These are phyloP conservation scores for Tubosaeta brunneosetosa DNA, from an alignment of 768 basidiomycete species.

Conservation along the genomic window DNA sequence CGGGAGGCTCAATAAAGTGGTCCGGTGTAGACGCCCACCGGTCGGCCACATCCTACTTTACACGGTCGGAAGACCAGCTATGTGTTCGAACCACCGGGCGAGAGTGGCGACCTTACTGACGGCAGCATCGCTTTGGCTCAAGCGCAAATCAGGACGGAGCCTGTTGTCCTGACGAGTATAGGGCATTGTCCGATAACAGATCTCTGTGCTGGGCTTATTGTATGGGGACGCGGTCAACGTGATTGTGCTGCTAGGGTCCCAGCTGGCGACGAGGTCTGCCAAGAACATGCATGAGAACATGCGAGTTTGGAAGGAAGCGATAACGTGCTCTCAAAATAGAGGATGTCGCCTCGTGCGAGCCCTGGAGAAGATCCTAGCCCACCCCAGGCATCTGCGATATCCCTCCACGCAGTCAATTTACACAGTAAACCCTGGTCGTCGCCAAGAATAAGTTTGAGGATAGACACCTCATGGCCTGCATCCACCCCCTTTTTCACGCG, in stretches of 20 bases:
- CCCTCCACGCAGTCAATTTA: conserved; percentile 76
- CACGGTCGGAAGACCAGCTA: conserved; percentile 50
- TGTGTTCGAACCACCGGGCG: conserved; percentile 68
- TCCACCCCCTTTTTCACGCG: conserved; percentile 64
- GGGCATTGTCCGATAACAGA: conserved; percentile 80
- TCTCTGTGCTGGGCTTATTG: conserved; percentile 54
- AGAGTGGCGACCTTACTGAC: conserved; percentile 64
- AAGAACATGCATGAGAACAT: conserved; percentile 17
- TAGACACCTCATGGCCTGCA: conserved; percentile 61
- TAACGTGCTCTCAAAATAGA: conserved; percentile 62
- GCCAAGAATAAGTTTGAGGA: conserved; percentile 68
- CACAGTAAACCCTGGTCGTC: conserved; percentile 66
- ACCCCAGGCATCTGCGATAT: conserved; percentile 71
- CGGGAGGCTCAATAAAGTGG: neutral
- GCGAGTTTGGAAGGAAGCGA: conserved; percentile 10
- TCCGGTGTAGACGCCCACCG: conserved; percentile 16
- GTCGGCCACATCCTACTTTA: conserved; percentile 6
- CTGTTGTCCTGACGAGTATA: conserved; percentile 52
- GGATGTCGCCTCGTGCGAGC: conserved; percentile 66
- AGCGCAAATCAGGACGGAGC: conserved; percentile 66
- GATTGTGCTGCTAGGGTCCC: conserved; percentile 41
- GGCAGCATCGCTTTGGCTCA: conserved; percentile 63
- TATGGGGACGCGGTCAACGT: conserved; percentile 66
- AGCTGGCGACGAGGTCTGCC: conserved; percentile 50
- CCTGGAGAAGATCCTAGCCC: conserved; percentile 36